phyloP scores from a whole-genome alignment of 2,329 filamentous ascomycete species.

The Fusarium denticulatum region DNA sequence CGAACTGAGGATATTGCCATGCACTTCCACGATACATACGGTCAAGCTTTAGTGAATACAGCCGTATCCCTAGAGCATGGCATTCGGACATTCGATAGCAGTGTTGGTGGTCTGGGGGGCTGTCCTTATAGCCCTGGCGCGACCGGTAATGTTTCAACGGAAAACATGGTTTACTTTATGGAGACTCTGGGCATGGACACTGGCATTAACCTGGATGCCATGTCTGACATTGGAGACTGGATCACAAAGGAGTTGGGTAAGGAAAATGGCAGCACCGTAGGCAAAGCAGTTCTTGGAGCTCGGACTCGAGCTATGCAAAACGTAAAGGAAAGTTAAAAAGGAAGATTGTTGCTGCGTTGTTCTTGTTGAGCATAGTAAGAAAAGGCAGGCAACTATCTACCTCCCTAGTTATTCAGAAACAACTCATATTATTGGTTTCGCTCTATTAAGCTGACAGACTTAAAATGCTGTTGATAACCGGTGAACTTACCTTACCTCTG shows the following conservation, averaged over 20 bases:
- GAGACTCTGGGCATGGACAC: conserved; percentile 79
- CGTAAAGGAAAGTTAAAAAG: conserved; percentile 34
- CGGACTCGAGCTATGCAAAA: conserved; percentile 46
- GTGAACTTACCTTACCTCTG: background rate
- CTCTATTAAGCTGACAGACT: background rate
- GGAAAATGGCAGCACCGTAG: conserved; percentile 72
- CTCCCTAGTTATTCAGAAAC: background rate
- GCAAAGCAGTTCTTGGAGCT: conserved; percentile 69
- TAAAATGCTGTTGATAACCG: background rate
- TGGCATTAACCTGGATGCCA: conserved; percentile 73
- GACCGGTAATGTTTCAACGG: conserved; percentile 86
- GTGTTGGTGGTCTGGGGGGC: conserved; percentile 82
- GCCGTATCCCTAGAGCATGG: conserved; percentile 81
- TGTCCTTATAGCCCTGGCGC: conserved; percentile 88
- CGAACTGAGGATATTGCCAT: conserved; percentile 77
- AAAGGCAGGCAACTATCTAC: background rate
- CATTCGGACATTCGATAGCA: conserved; percentile 80
- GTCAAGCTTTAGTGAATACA: conserved; percentile 84
- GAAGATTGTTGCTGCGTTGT: conserved; percentile 1
- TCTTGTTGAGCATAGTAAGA: background rate
- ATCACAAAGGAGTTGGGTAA: conserved; percentile 72
- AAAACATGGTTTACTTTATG: conserved; percentile 83
- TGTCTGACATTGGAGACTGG: conserved; percentile 77
- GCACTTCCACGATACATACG: conserved; percentile 92
- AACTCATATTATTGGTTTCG: background rate